Evolutionary conservation across 306 rosid species (phyloP).

Genomic region (Medicago arabica): DNA sequence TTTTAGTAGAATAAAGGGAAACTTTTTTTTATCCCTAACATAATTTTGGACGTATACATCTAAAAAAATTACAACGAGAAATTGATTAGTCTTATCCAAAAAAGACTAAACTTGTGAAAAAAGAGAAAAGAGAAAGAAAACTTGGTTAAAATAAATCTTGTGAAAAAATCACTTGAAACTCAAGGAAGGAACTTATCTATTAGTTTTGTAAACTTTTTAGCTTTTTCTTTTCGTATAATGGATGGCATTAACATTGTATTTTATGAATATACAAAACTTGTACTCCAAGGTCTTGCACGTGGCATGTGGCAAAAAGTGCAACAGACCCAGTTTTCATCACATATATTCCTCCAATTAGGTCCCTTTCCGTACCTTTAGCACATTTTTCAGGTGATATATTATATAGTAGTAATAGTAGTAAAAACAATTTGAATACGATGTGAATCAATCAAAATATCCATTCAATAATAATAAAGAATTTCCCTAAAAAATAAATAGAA

Average conservation of each 20-base stretch:
- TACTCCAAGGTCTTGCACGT: constrained; percentile 38
- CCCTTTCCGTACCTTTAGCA: constrained; percentile 39
- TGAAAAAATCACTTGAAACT: constrained; percentile 51
- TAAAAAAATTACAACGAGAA: too few species aligned
- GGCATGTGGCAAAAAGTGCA: constrained; percentile 49
- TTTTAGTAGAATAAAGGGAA: too few species aligned
- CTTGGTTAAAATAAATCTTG: constrained; percentile 28
- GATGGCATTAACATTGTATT: constrained; percentile 17
- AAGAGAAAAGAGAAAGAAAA: too few species aligned
- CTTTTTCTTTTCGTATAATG: constrained; percentile 26
- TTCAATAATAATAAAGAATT: too few species aligned
- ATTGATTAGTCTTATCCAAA: too few species aligned
- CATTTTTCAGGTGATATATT: constrained; percentile 11
- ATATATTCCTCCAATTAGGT: constrained; percentile 10
- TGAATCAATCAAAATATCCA: too few species aligned
- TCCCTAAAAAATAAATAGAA: too few species aligned
- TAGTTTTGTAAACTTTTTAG: not conserved
- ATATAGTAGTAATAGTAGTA: too few species aligned
- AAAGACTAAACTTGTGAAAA: too few species aligned
- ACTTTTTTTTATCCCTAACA: too few species aligned
- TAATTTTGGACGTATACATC: too few species aligned
- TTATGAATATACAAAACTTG: constrained; percentile 42
- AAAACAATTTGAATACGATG: too few species aligned
- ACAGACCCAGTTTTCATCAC: constrained; percentile 3
- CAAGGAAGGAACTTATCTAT: constrained; percentile 47